Percentiles rank a stretch among this genome's conserved stretches.
Evolutionary conservation across 2,329 filamentous ascomycete species (phyloP).

Genomic region (Fusarium pilosicola): DNA sequence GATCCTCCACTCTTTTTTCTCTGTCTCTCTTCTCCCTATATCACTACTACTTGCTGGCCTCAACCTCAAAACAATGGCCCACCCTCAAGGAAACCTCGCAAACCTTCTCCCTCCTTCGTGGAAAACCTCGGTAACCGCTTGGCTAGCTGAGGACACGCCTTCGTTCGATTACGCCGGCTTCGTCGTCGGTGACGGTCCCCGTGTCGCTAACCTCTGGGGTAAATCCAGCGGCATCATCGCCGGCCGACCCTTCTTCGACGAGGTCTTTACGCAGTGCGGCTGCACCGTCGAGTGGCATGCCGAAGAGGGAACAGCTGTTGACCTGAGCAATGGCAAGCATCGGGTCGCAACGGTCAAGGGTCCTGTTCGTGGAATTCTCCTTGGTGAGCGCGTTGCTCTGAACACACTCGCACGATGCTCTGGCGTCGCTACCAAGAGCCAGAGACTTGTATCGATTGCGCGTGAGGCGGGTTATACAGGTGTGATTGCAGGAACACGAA

Average conservation of each 20-base stretch:
- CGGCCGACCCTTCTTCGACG: constrained; percentile 93
- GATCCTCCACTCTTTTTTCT: not conserved
- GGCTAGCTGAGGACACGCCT: constrained; percentile 96
- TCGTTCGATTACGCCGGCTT: constrained; percentile 98
- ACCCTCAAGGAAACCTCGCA: constrained; percentile 56
- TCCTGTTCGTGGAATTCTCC: constrained; percentile 80
- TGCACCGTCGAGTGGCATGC: constrained; percentile 93
- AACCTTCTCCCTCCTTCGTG: constrained; percentile 87
- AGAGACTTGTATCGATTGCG: constrained; percentile 64
- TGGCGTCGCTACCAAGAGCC: constrained; percentile 81
- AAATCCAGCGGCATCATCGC: constrained; percentile 85
- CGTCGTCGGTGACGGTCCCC: constrained; percentile 80
- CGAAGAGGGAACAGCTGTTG: constrained; percentile 76
- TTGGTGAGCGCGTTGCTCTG: constrained; percentile 93
- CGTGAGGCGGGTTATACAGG: constrained; percentile 79
- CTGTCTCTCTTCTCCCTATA: not conserved
- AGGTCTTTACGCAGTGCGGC: constrained; percentile 88
- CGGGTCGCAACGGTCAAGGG: constrained; percentile 84
- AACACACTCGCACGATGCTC: constrained; percentile 93
- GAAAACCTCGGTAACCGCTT: constrained; percentile 81
- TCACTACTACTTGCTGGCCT: not conserved
- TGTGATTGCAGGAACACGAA: constrained; percentile 91
- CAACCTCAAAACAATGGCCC: constrained; percentile 24
- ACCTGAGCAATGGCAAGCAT: constrained; percentile 65
- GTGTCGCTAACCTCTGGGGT: constrained; percentile 73